phyloP scores from a whole-genome alignment of 139 green algal genomes.

The Volvox reticuliferus region DNA sequence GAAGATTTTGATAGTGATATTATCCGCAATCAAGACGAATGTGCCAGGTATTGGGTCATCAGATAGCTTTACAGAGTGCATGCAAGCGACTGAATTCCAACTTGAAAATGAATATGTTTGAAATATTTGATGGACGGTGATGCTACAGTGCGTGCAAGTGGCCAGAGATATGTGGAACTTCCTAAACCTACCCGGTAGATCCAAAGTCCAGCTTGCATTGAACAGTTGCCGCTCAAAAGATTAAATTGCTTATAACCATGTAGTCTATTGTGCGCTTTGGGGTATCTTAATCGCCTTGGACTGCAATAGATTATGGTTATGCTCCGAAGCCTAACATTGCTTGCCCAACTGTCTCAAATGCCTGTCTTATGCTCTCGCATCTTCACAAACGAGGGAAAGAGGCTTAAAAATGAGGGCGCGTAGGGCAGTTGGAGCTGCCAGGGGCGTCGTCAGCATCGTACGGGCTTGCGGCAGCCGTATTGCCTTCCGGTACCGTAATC shows the following conservation, averaged over 20 bases:
- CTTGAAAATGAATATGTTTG: not conserved
- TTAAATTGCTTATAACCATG: no score
- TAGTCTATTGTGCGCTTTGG: no score
- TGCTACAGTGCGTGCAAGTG: no score
- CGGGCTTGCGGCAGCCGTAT: constrained; percentile 4
- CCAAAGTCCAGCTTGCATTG: no score
- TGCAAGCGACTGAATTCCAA: not conserved
- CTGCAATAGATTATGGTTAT: no score
- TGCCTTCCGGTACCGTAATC: not conserved
- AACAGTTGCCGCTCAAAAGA: no score
- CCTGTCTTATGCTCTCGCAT: no score
- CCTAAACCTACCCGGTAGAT: no score
- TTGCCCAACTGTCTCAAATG: no score
- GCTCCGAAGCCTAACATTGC: no score
- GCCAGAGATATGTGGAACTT: no score
- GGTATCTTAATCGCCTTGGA: no score
- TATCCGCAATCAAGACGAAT: not conserved
- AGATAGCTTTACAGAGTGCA: not conserved
- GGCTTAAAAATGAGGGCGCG: not conserved
- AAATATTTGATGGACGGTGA: not conserved
- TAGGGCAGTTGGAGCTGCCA: not conserved
- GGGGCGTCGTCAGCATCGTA: not conserved
- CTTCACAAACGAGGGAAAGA: not conserved
- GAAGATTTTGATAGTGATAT: not conserved
- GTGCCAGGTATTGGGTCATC: not conserved